Evolutionary conservation across 2,329 filamentous ascomycete species (phyloP).

Genomic region (Cladosporium sphaerospermum): DNA sequence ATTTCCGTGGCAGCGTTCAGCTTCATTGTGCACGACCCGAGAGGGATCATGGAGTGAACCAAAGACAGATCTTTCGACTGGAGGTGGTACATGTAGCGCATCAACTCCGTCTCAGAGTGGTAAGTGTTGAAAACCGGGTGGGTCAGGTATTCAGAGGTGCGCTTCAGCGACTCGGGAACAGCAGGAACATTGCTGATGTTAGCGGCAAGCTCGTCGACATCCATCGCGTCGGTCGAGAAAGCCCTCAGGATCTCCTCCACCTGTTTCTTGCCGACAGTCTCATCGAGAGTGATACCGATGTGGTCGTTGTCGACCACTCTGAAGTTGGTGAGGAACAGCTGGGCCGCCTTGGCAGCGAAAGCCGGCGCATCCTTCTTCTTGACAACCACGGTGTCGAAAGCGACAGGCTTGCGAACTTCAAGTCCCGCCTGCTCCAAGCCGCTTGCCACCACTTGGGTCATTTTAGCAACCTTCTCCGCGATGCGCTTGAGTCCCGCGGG

Average conservation of each 20-base stretch:
- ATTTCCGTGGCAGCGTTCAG: slow-evolving; percentile 91
- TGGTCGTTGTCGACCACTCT: slow-evolving; percentile 55
- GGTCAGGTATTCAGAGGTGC: slow-evolving; percentile 70
- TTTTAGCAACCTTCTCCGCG: slow-evolving; percentile 68
- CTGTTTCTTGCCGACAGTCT: slow-evolving; percentile 57
- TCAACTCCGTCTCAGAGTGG: slow-evolving; percentile 88
- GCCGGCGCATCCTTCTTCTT: slow-evolving; percentile 44
- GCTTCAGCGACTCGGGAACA: slow-evolving; percentile 56
- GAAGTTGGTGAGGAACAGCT: slow-evolving; percentile 53
- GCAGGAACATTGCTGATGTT: slow-evolving; percentile 24
- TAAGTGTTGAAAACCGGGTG: slow-evolving; percentile 93
- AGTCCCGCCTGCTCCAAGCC: slow-evolving; percentile 52
- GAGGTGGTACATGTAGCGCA: slow-evolving; percentile 88
- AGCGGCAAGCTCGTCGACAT: slow-evolving; percentile 28
- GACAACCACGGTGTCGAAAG: slow-evolving; percentile 76
- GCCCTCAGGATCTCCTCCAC: slow-evolving; percentile 52
- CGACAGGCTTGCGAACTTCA: slow-evolving; percentile 28
- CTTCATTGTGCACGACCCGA: slow-evolving; percentile 98
- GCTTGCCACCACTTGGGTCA: slow-evolving; percentile 56
- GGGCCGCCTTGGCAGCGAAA: slow-evolving; percentile 45
- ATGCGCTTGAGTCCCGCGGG: slow-evolving; percentile 77
- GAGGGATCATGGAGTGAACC: slow-evolving; percentile 94
- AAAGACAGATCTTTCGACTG: slow-evolving; percentile 92
- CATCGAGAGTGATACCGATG: slow-evolving; percentile 72
- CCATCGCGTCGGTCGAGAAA: slow-evolving; percentile 44